phyloP scores from a whole-genome alignment of 345 rosid genomes.

The Pugionium cornutum region DNA sequence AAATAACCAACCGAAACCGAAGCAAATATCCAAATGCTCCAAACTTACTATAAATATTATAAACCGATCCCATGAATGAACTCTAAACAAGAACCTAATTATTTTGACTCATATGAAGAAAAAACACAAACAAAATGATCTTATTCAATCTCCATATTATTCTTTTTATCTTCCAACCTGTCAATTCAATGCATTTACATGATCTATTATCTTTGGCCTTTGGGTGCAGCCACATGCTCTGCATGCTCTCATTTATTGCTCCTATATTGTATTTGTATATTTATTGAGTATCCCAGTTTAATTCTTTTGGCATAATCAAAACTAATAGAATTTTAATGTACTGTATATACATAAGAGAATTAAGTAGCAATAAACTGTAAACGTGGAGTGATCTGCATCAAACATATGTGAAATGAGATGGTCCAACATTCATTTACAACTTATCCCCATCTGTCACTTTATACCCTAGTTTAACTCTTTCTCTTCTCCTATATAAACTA shows the following conservation, averaged over 20 bases:
- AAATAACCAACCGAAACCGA: too few relatives aligned
- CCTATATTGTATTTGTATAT: not conserved
- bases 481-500: slow-evolving; percentile 30
- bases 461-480: slow-evolving; percentile 26
- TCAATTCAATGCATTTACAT: slow-evolving; percentile 33
- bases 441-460: slow-evolving; percentile 18
- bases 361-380: slow-evolving; percentile 10
- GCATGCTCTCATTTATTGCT: slow-evolving; percentile 40
- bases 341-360: not conserved
- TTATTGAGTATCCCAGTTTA: too few relatives aligned
- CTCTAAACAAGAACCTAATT: too few relatives aligned
- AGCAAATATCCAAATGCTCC: too few relatives aligned
- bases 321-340: too few relatives aligned
- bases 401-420: slow-evolving; percentile 3
- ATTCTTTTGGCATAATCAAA: too few relatives aligned
- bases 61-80: too few relatives aligned
- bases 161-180: slow-evolving; percentile 25
- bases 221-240: slow-evolving; percentile 33
- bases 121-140: too few relatives aligned
- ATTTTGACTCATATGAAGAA: too few relatives aligned
- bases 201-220: slow-evolving; percentile 25
- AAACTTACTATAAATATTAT: too few relatives aligned
- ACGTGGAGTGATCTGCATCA: slow-evolving; percentile 23
- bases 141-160: slow-evolving; percentile 2
- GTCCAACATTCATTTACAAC: slow-evolving; percentile 1